phyloP scores from a whole-genome alignment of 345 rosid species.

The Salix dunnii region DNA sequence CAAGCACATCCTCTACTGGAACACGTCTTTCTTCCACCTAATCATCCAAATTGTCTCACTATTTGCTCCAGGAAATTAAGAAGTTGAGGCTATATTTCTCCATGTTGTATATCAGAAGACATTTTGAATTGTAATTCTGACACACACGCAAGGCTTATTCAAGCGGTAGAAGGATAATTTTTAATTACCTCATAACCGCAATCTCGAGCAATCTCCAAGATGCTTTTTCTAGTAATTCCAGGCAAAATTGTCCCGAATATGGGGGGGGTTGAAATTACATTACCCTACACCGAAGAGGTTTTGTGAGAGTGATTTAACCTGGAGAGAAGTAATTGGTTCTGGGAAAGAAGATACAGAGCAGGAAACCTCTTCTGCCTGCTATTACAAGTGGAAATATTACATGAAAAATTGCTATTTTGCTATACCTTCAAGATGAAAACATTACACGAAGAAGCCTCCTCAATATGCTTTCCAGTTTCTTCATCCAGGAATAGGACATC shows the following conservation, averaged over 20 bases:
- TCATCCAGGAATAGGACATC: slow-evolving; percentile 37
- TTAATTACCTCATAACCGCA: slow-evolving; percentile 33
- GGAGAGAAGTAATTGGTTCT: too few species aligned
- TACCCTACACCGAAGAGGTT: slow-evolving; percentile 16
- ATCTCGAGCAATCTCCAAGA: slow-evolving; percentile 40
- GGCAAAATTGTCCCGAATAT: slow-evolving; percentile 37
- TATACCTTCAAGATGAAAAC: slow-evolving; percentile 31
- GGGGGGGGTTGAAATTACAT: slow-evolving; percentile 35
- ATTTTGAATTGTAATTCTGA: too few species aligned
- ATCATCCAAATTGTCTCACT: neutral
- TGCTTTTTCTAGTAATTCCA: slow-evolving; percentile 40
- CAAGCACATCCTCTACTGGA: slow-evolving; percentile 21
- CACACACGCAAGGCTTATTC: too few species aligned
- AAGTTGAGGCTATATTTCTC: too few species aligned
- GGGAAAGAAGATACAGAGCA: too few species aligned
- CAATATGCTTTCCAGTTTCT: slow-evolving; percentile 25
- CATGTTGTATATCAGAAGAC: too few species aligned
- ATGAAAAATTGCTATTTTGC: neutral
- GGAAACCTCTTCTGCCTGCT: too few species aligned
- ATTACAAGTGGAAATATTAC: too few species aligned
- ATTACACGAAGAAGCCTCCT: slow-evolving; percentile 41
- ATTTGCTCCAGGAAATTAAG: neutral
- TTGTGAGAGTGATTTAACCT: neutral
- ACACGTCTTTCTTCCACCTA: slow-evolving; percentile 27
- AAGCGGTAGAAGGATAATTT: too few species aligned